A percentile compares a stretch with the other conserved stretches of the same genome.
Evolutionary conservation across 1,284 basidiomycete genomes (phyloP).

Genomic region (Grifola frondosa): DNA sequence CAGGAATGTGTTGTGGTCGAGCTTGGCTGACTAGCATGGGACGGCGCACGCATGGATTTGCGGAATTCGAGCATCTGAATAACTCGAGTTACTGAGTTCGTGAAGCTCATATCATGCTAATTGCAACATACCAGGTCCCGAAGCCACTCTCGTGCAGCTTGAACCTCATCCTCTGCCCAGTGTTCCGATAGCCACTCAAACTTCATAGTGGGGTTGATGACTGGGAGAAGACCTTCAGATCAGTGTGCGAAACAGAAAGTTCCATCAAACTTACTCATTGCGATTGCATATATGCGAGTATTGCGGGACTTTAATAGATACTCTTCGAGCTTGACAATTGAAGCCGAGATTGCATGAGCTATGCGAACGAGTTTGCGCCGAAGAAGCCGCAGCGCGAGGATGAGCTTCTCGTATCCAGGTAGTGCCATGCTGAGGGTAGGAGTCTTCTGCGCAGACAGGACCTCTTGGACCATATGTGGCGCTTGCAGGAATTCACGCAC

Average conservation of each 20-base stretch:
- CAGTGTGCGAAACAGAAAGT: conserved; percentile 9
- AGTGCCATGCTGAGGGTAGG: conserved; percentile 26
- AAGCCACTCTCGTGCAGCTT: neutral
- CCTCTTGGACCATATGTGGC: conserved; percentile 25
- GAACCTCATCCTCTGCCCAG: conserved; percentile 1
- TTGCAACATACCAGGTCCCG: no score
- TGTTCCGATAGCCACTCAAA: conserved; percentile 3
- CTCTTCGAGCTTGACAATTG: conserved; percentile 31
- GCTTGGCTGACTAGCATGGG: no score
- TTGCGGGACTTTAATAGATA: conserved; percentile 28
- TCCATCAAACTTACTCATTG: conserved; percentile 31
- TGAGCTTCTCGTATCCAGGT: conserved; percentile 9
- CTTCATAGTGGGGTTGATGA: conserved; percentile 5
- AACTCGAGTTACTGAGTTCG: no score
- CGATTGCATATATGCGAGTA: conserved; percentile 32
- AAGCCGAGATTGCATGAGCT: conserved; percentile 11
- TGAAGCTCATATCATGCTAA: no score
- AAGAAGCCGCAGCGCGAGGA: conserved; percentile 1
- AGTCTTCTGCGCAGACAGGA: conserved; percentile 27
- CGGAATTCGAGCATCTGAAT: no score
- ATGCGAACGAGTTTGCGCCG: conserved; percentile 12
- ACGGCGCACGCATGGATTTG: no score
- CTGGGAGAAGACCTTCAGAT: neutral
- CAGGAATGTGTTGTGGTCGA: no score
- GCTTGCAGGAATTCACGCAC: conserved; percentile 15